Conservation (phyloP, 2,329 filamentous ascomycete species). For the Fusarium sp. region DNA sequence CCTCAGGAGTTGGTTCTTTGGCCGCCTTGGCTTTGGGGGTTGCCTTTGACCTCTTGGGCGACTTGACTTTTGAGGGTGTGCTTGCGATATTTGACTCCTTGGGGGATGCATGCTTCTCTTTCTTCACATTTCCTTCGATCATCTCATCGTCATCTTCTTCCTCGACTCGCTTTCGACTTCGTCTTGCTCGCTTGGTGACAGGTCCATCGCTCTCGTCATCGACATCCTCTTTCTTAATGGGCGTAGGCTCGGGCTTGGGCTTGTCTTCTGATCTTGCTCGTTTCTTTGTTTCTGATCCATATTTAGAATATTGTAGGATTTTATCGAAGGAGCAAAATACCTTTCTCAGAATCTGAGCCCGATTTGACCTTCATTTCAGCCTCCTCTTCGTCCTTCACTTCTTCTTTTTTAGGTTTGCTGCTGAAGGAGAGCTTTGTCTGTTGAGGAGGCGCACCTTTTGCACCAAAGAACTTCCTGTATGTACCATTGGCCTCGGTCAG, state of each 20-base stretch:
- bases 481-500: constrained; percentile 10
- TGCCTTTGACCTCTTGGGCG: constrained; percentile 30
- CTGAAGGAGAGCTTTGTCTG: constrained; percentile 84
- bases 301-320: neutral
- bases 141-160: constrained; percentile 60
- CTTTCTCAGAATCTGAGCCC: constrained; percentile 51
- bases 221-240: constrained; percentile 49
- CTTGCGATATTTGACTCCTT: constrained; percentile 34
- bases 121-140: constrained; percentile 49
- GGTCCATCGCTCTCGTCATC: constrained; percentile 68
- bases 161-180: constrained; percentile 57
- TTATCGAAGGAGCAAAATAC: constrained; percentile 33
- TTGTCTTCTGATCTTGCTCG: constrained; percentile 47
- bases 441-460: constrained; percentile 65
- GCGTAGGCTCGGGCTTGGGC: constrained; percentile 27
- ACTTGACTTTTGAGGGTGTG: constrained; percentile 37
- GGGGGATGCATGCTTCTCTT: constrained; percentile 13
- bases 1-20: constrained; percentile 18
- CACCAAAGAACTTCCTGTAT: constrained; percentile 84
- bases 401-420: constrained; percentile 58
- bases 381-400: constrained; percentile 45
- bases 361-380: constrained; percentile 48
- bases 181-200: constrained; percentile 65
- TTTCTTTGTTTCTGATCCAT: constrained; percentile 56
- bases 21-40: constrained; percentile 18